Conservation (phyloP, 257 asterid genomes). For the Eustoma russellianum region DNA sequence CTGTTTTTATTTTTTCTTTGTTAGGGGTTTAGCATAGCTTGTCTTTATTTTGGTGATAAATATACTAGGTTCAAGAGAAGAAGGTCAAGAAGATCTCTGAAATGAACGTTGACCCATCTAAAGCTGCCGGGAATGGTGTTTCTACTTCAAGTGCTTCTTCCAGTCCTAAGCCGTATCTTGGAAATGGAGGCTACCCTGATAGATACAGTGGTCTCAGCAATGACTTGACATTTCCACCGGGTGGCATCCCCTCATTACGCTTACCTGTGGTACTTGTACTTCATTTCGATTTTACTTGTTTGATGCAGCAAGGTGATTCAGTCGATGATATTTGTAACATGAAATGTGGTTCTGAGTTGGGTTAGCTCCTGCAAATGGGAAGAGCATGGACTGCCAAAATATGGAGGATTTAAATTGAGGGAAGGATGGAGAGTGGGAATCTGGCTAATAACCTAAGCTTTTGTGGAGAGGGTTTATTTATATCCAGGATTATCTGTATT, state of each 20-base stretch:
- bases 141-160: constrained; percentile 64
- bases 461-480: too few species aligned
- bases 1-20: not conserved
- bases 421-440: too few species aligned
- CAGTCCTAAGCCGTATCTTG: constrained; percentile 41
- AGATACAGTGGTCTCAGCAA: constrained; percentile 44
- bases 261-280: constrained; percentile 95
- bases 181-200: constrained; percentile 58
- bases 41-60: constrained; percentile 9
- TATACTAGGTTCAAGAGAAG: constrained; percentile 92
- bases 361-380: too few species aligned
- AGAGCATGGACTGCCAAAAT: too few species aligned
- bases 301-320: not conserved
- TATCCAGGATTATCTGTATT: too few species aligned
- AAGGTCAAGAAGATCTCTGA: constrained; percentile 87
- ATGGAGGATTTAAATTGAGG: too few species aligned
- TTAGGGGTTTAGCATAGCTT: not conserved
- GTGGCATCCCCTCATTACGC: constrained; percentile 66
- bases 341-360: too few species aligned
- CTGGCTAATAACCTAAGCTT: too few species aligned
- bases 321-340: too few species aligned
- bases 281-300: not conserved
- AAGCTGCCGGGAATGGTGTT: constrained; percentile 50
- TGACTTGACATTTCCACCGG: constrained; percentile 54
- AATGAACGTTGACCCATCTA: constrained; percentile 63